phyloP scores from a whole-genome alignment of 495 filamentous ascomycete genomes.

The Podospora appendiculata region DNA sequence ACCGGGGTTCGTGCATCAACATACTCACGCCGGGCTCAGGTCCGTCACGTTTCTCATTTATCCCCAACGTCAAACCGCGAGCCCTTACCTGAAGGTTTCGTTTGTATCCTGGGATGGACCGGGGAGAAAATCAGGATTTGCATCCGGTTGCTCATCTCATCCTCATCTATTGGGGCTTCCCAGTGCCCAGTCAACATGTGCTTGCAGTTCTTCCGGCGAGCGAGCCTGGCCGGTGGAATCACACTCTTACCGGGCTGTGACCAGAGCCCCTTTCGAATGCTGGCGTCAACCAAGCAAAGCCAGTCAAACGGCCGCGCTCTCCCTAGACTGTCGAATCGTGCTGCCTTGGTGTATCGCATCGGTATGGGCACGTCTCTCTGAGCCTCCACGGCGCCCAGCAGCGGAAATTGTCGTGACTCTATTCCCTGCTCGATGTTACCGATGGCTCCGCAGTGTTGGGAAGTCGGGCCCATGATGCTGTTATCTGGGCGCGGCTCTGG shows the following conservation, averaged over 20 bases:
- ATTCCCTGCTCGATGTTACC: background rate
- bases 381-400: background rate
- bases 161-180: slow-evolving; percentile 1
- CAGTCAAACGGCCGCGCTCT: too few species aligned
- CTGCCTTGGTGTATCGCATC: background rate
- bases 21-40: background rate
- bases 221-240: background rate
- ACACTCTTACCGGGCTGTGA: background rate
- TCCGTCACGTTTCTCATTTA: slow-evolving; percentile 3
- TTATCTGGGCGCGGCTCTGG: background rate
- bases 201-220: slow-evolving; percentile 6
- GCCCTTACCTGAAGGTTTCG: background rate
- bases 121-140: slow-evolving; percentile 3
- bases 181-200: slow-evolving; percentile 1
- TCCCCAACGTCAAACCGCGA: background rate
- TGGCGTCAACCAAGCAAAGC: background rate
- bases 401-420: background rate
- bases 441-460: background rate
- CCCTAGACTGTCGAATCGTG: background rate
- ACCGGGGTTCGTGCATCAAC: background rate
- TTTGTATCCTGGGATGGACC: background rate
- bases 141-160: background rate
- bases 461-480: background rate
- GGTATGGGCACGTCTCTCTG: background rate
- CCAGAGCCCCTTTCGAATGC: background rate